Conservation (phyloP, 2,329 filamentous ascomycete species). For the Colletotrichum lindemuthianum region DNA sequence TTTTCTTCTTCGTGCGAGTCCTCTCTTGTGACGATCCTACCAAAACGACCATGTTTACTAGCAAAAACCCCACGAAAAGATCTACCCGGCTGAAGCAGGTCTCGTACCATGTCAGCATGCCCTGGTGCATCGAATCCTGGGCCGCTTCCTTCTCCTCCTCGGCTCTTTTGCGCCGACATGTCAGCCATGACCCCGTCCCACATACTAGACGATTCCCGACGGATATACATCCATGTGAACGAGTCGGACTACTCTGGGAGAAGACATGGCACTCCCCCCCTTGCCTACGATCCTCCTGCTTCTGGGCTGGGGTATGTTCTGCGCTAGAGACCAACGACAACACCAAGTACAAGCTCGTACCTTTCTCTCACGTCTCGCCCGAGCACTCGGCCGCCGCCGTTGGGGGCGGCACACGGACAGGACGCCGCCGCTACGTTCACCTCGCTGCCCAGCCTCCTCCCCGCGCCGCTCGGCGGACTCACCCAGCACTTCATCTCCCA, state of each 20-base stretch:
- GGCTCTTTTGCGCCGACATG: conserved; percentile 12
- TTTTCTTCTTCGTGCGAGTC: conserved; percentile 28
- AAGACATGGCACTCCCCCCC: conserved; percentile 10
- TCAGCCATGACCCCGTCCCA: conserved; percentile 4
- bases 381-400: conserved; percentile 27
- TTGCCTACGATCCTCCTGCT: conserved; percentile 24
- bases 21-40: conserved; percentile 15
- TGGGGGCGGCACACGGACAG: conserved; percentile 20
- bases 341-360: neutral
- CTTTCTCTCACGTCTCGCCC: conserved; percentile 19
- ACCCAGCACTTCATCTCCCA: conserved; percentile 18
- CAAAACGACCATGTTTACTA: conserved; percentile 3
- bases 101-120: conserved; percentile 3
- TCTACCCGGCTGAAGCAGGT: conserved; percentile 1
- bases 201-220: conserved; percentile 1
- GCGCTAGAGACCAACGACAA: neutral
- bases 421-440: conserved; percentile 14
- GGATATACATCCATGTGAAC: neutral
- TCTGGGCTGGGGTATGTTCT: neutral
- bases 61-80: conserved; percentile 17
- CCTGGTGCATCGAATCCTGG: conserved; percentile 13
- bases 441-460: conserved; percentile 22
- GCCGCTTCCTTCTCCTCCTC: conserved; percentile 8
- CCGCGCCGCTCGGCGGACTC: conserved; percentile 9
- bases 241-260: no score